Evolutionary conservation across 2,329 filamentous ascomycete genomes (phyloP).

Genomic region (Apiospora saccharicola): DNA sequence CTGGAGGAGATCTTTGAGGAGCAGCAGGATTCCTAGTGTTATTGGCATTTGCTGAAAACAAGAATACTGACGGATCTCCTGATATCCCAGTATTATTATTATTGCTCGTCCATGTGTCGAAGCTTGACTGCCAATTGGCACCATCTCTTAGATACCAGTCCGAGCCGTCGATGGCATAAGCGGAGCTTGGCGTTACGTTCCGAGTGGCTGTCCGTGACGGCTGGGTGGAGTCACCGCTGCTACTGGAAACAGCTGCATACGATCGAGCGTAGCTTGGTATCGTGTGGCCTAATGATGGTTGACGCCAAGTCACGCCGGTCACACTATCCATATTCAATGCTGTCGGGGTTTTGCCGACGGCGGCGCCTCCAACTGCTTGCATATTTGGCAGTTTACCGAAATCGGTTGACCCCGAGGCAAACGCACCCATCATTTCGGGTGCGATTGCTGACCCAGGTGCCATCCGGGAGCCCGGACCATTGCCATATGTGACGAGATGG

Average conservation of each 20-base stretch:
- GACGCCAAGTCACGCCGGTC: constrained; percentile 36
- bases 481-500: neutral
- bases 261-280: constrained; percentile 41
- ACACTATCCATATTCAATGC: constrained; percentile 33
- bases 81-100: constrained; percentile 38
- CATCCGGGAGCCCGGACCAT: constrained; percentile 3
- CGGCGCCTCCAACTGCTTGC: constrained; percentile 33
- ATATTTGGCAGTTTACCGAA: constrained; percentile 20
- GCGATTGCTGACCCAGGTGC: neutral
- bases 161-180: constrained; percentile 56
- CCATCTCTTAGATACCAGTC: constrained; percentile 67
- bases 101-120: constrained; percentile 57
- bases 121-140: constrained; percentile 65
- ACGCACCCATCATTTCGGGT: constrained; percentile 33
- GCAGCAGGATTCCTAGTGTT: constrained; percentile 18
- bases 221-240: constrained; percentile 31
- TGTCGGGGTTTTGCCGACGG: constrained; percentile 34
- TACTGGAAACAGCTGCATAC: constrained; percentile 35
- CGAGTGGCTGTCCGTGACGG: constrained; percentile 35
- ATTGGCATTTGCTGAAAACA: constrained; percentile 37
- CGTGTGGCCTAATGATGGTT: constrained; percentile 36
- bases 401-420: constrained; percentile 32
- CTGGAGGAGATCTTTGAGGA: constrained; percentile 27
- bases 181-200: constrained; percentile 41
- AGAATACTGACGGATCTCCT: constrained; percentile 41